Evolutionary conservation across 148 eudicot species (phyloP).

Genomic region (Vaccinium myrtillus): DNA sequence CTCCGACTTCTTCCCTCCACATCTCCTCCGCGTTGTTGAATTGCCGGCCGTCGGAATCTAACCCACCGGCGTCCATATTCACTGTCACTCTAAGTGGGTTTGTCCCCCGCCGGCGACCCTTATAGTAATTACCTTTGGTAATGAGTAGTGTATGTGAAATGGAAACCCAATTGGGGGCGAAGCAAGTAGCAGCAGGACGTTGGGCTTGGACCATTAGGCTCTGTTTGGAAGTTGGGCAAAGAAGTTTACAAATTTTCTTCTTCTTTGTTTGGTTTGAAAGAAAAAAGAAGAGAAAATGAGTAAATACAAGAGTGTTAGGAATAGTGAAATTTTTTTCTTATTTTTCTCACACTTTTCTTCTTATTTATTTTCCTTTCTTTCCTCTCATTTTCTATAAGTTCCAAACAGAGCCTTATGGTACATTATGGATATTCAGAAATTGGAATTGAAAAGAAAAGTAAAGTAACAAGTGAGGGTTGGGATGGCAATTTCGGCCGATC

Average conservation of each 20-base stretch:
- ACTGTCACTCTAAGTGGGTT: background rate
- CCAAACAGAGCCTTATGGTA: background rate
- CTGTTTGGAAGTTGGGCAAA: no score
- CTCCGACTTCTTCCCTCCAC: slow-evolving; percentile 89
- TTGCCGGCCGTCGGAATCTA: slow-evolving; percentile 67
- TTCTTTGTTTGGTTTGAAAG: no score
- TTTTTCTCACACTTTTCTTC: no score
- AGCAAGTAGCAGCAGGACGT: background rate
- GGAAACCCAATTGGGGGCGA: background rate
- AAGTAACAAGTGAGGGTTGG: no score
- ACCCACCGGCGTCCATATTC: slow-evolving; percentile 64
- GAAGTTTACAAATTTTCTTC: no score
- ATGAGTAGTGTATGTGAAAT: background rate
- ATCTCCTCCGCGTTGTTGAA: slow-evolving; percentile 78
- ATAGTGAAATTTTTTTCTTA: no score
- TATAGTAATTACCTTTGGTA: background rate
- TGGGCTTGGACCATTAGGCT: background rate
- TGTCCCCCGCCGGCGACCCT: background rate
- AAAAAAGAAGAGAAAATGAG: no score
- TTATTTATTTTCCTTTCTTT: no score
- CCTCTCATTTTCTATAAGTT: no score
- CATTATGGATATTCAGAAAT: background rate
- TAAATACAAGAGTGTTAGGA: no score
- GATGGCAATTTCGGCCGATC: no score
- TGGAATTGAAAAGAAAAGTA: background rate